Evolutionary conservation across 2,329 filamentous ascomycete species (phyloP).

Genomic region (Hirsutella rhossiliensis): DNA sequence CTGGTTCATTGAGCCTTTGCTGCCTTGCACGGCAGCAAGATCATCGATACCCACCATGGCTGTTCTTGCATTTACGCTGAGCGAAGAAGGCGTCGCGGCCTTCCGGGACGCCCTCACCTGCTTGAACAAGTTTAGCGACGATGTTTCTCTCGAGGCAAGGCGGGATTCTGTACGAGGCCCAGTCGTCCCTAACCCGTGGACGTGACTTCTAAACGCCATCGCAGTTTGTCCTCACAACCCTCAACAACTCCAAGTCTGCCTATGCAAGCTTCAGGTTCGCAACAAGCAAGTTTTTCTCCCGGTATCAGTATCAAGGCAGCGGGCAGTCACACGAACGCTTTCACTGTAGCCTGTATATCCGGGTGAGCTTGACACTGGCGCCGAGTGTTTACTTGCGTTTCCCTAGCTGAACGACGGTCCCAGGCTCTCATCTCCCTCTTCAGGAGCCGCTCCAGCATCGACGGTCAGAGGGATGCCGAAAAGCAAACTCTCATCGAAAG

Average conservation of each 20-base stretch:
- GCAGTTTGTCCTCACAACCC: conserved; percentile 59
- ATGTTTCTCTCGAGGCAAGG: conserved; percentile 62
- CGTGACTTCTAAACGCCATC: background rate
- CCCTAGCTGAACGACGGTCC: background rate
- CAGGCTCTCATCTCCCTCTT: conserved; percentile 63
- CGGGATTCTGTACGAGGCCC: conserved; percentile 44
- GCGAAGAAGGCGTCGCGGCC: conserved; percentile 56
- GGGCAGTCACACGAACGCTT: conserved; percentile 46
- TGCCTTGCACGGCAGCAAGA: background rate
- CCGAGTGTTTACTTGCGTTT: background rate
- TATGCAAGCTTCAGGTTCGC: conserved; percentile 63
- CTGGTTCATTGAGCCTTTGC: background rate
- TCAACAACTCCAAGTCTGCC: conserved; percentile 72
- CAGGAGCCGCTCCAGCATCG: conserved; percentile 48
- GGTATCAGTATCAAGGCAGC: conserved; percentile 52
- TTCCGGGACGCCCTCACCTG: conserved; percentile 65
- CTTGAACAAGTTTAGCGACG: conserved; percentile 68
- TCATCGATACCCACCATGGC: conserved; percentile 29
- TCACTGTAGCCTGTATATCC: conserved; percentile 64
- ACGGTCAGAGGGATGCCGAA: conserved; percentile 44
- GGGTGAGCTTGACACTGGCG: conserved; percentile 29
- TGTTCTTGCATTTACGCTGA: conserved; percentile 60
- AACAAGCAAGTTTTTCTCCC: conserved; percentile 57
- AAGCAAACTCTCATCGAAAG: conserved; percentile 60
- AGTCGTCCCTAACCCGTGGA: too few relatives aligned